Percentiles rank a stretch among this genome's conserved stretches.
These are phyloP conservation scores for Malassezia arunalokei DNA, from an alignment of 1,284 basidiomycete genomes.

Conservation along the genomic window DNA sequence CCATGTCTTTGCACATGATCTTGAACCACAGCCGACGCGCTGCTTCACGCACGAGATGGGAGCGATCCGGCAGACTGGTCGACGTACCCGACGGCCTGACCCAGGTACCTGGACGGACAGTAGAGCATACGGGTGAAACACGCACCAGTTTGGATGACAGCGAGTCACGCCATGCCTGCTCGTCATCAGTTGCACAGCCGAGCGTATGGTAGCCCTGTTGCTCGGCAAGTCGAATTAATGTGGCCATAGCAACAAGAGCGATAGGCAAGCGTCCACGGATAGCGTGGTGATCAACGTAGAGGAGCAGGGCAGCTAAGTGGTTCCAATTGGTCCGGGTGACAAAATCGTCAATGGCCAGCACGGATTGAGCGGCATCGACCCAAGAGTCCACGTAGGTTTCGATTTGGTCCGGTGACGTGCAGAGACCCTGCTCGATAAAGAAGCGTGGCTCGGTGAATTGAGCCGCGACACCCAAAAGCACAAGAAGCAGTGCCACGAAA, in stretches of 20 bases:
- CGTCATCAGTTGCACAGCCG: slow-evolving; percentile 21
- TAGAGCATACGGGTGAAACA: slow-evolving; percentile 16
- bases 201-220: slow-evolving; percentile 23
- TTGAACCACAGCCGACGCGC: slow-evolving; percentile 25
- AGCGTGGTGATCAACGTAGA: slow-evolving; percentile 18
- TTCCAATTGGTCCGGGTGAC: slow-evolving; percentile 31
- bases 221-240: slow-evolving; percentile 17
- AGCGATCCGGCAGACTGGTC: slow-evolving; percentile 26
- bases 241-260: slow-evolving; percentile 13
- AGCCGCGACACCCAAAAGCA: slow-evolving; percentile 27
- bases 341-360: slow-evolving; percentile 26
- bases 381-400: slow-evolving; percentile 22
- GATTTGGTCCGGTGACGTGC: slow-evolving; percentile 23
- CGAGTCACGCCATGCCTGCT: slow-evolving; percentile 16
- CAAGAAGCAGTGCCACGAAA: slow-evolving; percentile 29
- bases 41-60: slow-evolving; percentile 34
- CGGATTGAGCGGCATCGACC: slow-evolving; percentile 25
- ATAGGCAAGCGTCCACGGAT: slow-evolving; percentile 10
- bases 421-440: slow-evolving; percentile 29
- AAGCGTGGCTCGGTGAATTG: slow-evolving; percentile 28
- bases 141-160: slow-evolving; percentile 21
- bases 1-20: slow-evolving; percentile 10
- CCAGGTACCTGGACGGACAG: not conserved
- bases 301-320: slow-evolving; percentile 23
- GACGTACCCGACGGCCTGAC: slow-evolving; percentile 13